phyloP scores from a whole-genome alignment of 441 rosid genomes.

The Syzygium malaccense region DNA sequence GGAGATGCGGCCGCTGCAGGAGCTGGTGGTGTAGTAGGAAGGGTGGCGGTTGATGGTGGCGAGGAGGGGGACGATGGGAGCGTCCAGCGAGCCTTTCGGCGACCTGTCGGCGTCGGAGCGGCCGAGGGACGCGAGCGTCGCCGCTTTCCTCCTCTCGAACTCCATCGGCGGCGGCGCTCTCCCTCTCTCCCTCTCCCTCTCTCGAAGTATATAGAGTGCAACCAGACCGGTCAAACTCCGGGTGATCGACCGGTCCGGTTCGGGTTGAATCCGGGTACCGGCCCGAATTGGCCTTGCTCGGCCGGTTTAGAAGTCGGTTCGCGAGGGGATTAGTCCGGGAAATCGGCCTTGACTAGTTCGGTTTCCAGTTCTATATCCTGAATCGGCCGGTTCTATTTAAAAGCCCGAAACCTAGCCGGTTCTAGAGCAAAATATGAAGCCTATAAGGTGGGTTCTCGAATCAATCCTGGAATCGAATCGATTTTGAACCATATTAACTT shows the following conservation, averaged over 20 bases:
- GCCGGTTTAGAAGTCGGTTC: too few species aligned
- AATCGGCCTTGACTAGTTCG: accelerated
- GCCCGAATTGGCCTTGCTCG: too few species aligned
- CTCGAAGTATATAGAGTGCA: not conserved
- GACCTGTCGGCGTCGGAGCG: conserved; percentile 64
- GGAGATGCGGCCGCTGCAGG: conserved; percentile 93
- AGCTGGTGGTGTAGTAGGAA: conserved; percentile 83
- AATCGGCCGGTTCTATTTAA: not conserved
- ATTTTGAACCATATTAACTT: too few species aligned
- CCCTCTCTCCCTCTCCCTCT: not conserved
- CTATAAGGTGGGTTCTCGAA: too few species aligned
- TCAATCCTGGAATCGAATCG: too few species aligned
- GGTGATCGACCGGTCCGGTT: too few species aligned
- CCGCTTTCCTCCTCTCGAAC: conserved; percentile 72
- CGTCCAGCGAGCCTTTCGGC: conserved; percentile 73
- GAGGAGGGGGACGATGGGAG: conserved; percentile 72
- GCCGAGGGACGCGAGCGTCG: conserved; percentile 47
- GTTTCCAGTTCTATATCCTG: too few species aligned
- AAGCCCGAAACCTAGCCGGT: not conserved
- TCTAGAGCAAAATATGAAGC: too few species aligned
- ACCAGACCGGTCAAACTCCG: not conserved
- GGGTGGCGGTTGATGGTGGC: conserved; percentile 60
- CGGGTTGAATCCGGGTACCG: too few species aligned
- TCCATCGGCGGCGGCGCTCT: conserved; percentile 27
- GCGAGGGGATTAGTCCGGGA: too few species aligned